Base-by-base conservation (phyloP, 225 moss, liverwort and hornwort genomes). In the Marchantia paleacea region DNA sequence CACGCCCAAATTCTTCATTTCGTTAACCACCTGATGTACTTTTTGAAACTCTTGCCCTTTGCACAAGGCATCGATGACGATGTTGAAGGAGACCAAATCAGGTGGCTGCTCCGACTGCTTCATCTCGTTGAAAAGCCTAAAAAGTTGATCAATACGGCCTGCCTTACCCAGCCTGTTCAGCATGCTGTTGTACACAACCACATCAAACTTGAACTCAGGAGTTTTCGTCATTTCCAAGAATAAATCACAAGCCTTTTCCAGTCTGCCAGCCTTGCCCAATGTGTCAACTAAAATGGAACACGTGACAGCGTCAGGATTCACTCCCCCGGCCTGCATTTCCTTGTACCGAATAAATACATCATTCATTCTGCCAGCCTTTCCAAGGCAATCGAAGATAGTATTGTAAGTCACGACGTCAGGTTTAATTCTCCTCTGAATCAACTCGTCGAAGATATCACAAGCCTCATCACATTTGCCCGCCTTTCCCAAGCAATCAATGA, bases 241-340 rank as follows among this genome's bases (percentile, higher is more conserved):
- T 20, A 89, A 62, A 47, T 84, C 86, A 30, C 82, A 84, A 12
- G 89, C 89, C 54, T 81, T 55, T 29, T 88, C 83, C 85, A 88
- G 55, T 82, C 77, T 86, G 22, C 86, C 89, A 69, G 87, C 87
- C 76, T 85, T 82, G 53, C 89, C 85, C 22, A 89, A 75, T 0
- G 83, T 78, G 39, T 91, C 86, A 58, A 91, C 85, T 13, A 91
- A 82, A 85, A 86, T 88, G 6, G 89, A 88, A 72, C 84, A 88
- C 1, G 91, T 88, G 60, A 82, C 69, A 15, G 80, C 80, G 77
- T 86, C 80, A 16, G 89, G 91, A 11, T 12, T 29, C 11, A 88
- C 55, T 61, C 85, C 85, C 19, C 79, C 50, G 20, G n/a, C 52
- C 77, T 68, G 69, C 89, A 91, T 89, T 67, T 91, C 91, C 68